A percentile compares a stretch with the other conserved stretches of the same genome.
phyloP scores from a whole-genome alignment of 2,329 filamentous ascomycete species.

The Fusarium duplospermum region DNA sequence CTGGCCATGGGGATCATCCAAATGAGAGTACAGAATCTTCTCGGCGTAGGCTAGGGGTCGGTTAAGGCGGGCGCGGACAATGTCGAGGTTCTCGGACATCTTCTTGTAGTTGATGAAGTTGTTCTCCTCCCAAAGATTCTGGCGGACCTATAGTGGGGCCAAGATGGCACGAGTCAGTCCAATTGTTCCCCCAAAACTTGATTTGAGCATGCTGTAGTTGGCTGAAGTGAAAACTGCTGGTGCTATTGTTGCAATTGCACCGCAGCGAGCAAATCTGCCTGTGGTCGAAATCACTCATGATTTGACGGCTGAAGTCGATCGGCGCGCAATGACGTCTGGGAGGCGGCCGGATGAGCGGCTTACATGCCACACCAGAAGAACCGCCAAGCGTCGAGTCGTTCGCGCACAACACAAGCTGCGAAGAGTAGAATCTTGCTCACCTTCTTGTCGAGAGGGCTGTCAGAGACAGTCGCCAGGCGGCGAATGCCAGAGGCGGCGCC shows the following conservation, averaged over 20 bases:
- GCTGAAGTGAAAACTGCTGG: background rate
- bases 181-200: background rate
- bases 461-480: conserved; percentile 85
- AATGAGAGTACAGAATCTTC: conserved; percentile 99
- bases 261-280: background rate
- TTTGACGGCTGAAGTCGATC: conserved; percentile 17
- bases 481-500: conserved; percentile 71
- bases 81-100: conserved; percentile 96
- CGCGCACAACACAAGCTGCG: background rate
- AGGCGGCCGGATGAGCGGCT: background rate
- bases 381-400: background rate
- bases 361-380: background rate
- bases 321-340: conserved; percentile 27
- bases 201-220: background rate
- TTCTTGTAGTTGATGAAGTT: conserved; percentile 99
- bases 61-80: conserved; percentile 91
- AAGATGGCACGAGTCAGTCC: conserved; percentile 29
- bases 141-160: conserved; percentile 71
- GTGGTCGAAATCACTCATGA: conserved; percentile 10
- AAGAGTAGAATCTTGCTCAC: conserved; percentile 55
- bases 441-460: conserved; percentile 91
- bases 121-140: conserved; percentile 95
- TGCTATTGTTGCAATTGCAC: background rate
- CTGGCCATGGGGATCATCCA: conserved; percentile 95
- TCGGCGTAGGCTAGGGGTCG: conserved; percentile 94